phyloP scores from a whole-genome alignment of 2,329 filamentous ascomycete genomes.

The Colletotrichum neosansevieriae region DNA sequence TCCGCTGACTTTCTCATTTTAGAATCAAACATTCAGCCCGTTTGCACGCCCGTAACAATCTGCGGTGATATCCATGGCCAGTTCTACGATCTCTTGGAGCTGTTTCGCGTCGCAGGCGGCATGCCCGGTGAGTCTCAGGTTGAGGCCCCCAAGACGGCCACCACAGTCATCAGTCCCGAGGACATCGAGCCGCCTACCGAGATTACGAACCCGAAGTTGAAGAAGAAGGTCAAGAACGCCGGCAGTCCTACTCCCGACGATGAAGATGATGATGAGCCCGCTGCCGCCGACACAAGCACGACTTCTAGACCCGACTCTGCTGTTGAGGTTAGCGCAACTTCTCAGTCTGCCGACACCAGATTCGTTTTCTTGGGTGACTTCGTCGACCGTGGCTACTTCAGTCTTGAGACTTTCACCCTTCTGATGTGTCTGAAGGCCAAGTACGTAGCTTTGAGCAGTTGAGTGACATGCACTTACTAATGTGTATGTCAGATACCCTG shows the following conservation, averaged over 20 bases:
- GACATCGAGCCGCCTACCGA: constrained; percentile 92
- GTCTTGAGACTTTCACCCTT: constrained; percentile 96
- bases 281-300: constrained; percentile 55
- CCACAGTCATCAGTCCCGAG: constrained; percentile 85
- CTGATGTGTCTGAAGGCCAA: constrained; percentile 92
- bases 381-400: constrained; percentile 97
- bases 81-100: constrained; percentile 96
- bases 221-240: constrained; percentile 83
- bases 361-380: constrained; percentile 85
- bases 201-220: constrained; percentile 88
- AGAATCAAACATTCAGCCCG: constrained; percentile 99
- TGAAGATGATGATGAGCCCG: constrained; percentile 62
- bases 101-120: constrained; percentile 95
- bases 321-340: constrained; percentile 49
- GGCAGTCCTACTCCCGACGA: constrained; percentile 62
- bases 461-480: constrained; percentile 41
- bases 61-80: constrained; percentile 99
- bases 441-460: constrained; percentile 52
- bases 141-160: constrained; percentile 75
- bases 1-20: constrained; percentile 29
- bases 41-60: constrained; percentile 94
- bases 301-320: constrained; percentile 50
- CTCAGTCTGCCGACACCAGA: constrained; percentile 65
- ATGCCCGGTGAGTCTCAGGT: constrained; percentile 88
- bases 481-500: constrained; percentile 77